A percentile compares a stretch with the other conserved stretches of the same genome.
Evolutionary conservation across 495 filamentous ascomycete species (phyloP).

Genomic region (Lophiostoma macrostomum): DNA sequence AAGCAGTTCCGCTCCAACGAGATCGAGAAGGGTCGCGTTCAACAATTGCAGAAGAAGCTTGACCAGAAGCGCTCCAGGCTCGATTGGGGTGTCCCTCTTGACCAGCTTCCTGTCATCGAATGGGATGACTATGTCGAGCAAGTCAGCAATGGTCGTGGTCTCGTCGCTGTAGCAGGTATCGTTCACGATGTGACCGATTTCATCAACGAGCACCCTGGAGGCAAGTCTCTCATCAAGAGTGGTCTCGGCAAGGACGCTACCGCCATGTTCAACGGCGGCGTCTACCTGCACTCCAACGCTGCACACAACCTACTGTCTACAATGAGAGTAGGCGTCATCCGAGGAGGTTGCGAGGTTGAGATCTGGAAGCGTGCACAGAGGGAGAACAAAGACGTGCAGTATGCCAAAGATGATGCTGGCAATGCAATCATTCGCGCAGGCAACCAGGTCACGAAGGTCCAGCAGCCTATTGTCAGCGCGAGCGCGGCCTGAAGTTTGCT

Average conservation of each 20-base stretch:
- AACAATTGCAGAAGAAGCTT: conserved; percentile 98
- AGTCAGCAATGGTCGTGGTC: conserved; percentile 80
- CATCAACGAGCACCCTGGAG: conserved; percentile 96
- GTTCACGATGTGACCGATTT: conserved; percentile 94
- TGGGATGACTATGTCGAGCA: conserved; percentile 94
- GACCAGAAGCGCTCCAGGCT: conserved; percentile 90
- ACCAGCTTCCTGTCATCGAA: conserved; percentile 90
- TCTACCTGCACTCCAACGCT: conserved; percentile 96
- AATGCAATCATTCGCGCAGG: conserved; percentile 87
- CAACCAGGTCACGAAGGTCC: conserved; percentile 81
- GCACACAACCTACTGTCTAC: conserved; percentile 96
- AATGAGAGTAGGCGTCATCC: conserved; percentile 94
- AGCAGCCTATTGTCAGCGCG: conserved; percentile 66
- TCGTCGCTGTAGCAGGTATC: conserved; percentile 87
- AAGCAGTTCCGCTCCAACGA: conserved; percentile 98
- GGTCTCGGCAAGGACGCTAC: conserved; percentile 97
- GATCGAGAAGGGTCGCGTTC: conserved; percentile 97
- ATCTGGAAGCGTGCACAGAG: conserved; percentile 96
- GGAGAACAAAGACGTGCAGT: conserved; percentile 81
- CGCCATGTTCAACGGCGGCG: conserved; percentile 98
- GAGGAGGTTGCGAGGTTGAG: conserved; percentile 95
- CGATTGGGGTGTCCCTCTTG: conserved; percentile 93
- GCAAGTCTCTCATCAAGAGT: conserved; percentile 88
- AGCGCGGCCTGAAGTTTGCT: conserved; percentile 59
- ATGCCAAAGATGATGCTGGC: conserved; percentile 76